Evolutionary conservation across 495 filamentous ascomycete species (phyloP), one percentile per base, ranked within the genome.

Genomic region (Neurospora sp.): DNA sequence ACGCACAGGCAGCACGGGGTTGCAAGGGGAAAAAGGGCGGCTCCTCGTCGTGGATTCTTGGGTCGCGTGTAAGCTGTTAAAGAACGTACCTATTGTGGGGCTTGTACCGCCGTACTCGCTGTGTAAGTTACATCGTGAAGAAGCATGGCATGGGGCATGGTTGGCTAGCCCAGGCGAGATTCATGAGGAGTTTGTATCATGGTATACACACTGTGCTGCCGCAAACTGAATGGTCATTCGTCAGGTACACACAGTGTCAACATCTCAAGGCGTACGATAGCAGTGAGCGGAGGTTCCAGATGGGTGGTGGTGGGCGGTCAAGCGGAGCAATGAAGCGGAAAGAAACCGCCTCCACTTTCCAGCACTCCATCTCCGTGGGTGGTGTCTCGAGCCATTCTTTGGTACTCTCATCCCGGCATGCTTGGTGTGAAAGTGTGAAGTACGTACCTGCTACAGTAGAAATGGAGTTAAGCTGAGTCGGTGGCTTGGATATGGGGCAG

Each of bases 261-360:
- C 54, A 6, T 66, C 27, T 35, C 7, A 35, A 9, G 11, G 54
- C 27, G 54, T 16, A 62, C 54, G 54, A 66, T 27, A 72, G 27
- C 31, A 54, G 71, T 35, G 44, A 27, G 42, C 39, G 46, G 70
- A 71, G 71, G 76, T 70, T 35, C 44, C 66, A 71, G 69, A 54
- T 49, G 38, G 46, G 49, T 35, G 18, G 14, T 31, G 71, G 76
- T 70, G 74, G 79, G 78, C 74, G 78, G 79, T 80, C 78, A 79
- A 80, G 78, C 78, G 79, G 78, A 80, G 77, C 76, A 76, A 74
- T 72, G 75, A 75, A 73, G 76, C 73, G 75, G 72, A 77, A 71
- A 72, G 75, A 49, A 54, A 46, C 54, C 54, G 54, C 54, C 54
- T 66, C 54, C 54, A 66, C 54, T 66, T 14, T 66, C 27, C 27